Base-by-base conservation (phyloP, 1,284 basidiomycete genomes). In the Cystobasidium slooffiae region DNA sequence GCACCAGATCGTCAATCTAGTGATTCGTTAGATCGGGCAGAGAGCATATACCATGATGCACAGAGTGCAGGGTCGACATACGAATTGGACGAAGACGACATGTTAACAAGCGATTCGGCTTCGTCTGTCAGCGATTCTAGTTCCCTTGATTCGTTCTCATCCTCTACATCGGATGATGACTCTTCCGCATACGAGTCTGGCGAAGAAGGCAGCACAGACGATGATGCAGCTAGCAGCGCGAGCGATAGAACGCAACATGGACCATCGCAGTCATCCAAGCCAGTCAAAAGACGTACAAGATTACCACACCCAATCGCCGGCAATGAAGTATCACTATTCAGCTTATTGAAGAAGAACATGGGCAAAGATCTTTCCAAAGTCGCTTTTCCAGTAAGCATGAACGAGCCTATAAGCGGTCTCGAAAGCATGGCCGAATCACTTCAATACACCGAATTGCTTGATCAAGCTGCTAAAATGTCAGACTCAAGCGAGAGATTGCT, bases 361-460 rank as follows among this genome's bases (percentile, higher is more conserved):
- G 93, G 93, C 72, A 94, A 94, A 92, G 92, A 94, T 82, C 84
- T 94, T n/a, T 89, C 91, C 12, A 89, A 89, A 55, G 90, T 95
- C 49, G 86, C 90, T 0, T 88, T 95, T 76, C 93, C 93, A 8
- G 91, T 94, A 2, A 88, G 90, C 1, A 93, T 94, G 84, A 95
- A 95, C 79, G 93, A 95, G 78, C 93, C 93, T 22, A 83, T 95
- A 46, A 91, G 90, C 1, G 85, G 93, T 22, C 85, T 94, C 7
- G 92, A 95, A 82, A 86, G 82, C 37, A 73, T 83, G 51, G 83
- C 92, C 0, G 93, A 95, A 82, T 92, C 94, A 80, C 80, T 93
- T 20, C 93, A 95, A 83, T 94, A 94, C 79, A 86, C 87, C 66
- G 84, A 86, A 58, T 83, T 95, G 14, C 84, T 94, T 14, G 84